Percentiles rank a stretch among this genome's conserved stretches.
These are phyloP conservation scores for Aspergillus sp. DNA, from an alignment of 2,329 filamentous ascomycete species.

Conservation along the genomic window DNA sequence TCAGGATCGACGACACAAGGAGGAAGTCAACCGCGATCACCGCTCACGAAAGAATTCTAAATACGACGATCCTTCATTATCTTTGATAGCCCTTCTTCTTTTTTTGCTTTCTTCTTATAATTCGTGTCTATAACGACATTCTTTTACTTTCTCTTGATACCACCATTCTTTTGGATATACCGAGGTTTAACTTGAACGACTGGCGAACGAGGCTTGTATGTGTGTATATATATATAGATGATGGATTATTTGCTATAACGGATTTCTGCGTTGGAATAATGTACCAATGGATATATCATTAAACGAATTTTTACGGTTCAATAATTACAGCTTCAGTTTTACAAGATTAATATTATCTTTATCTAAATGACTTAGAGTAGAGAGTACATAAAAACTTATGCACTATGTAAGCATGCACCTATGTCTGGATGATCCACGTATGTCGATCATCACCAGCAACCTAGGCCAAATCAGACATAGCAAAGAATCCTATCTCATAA, in stretches of 20 bases:
- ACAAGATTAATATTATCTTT: too few relatives aligned
- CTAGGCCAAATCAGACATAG: too few relatives aligned
- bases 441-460: too few relatives aligned
- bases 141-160: not conserved
- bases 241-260: not conserved
- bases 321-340: too few relatives aligned
- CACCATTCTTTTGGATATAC: not conserved
- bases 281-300: too few relatives aligned
- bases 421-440: too few relatives aligned
- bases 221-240: not conserved
- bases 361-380: too few relatives aligned
- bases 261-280: too few relatives aligned
- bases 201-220: not conserved
- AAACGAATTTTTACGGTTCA: too few relatives aligned
- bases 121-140: not conserved
- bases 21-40: not conserved
- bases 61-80: not conserved
- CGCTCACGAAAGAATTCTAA: not conserved
- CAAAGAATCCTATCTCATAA: too few relatives aligned
- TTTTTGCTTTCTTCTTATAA: not conserved
- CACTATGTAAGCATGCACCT: too few relatives aligned
- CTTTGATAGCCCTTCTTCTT: not conserved
- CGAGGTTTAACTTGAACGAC: not conserved
- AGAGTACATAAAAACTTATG: too few relatives aligned
- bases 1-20: slow-evolving; percentile 5